Evolutionary conservation across 495 filamentous ascomycete species (phyloP), one percentile per base, ranked within the genome.

Genomic region (Penicillium verhagenii): DNA sequence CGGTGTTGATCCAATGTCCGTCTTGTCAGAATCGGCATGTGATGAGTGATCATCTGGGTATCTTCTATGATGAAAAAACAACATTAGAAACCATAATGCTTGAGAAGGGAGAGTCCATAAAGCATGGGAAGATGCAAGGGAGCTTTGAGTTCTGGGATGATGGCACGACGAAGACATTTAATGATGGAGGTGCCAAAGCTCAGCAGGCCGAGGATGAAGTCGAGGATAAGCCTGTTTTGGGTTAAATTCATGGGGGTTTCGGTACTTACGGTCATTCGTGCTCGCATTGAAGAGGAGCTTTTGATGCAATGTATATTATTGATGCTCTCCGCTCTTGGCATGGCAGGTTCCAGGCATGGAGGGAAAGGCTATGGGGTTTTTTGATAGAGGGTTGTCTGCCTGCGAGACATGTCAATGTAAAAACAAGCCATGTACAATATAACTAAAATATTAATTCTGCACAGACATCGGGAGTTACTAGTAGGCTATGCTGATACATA

Each of bases 1-100:
- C 88, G 1, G 88, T 96, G 13, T 74, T 97, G 39, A 91, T 99
- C 43, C 84, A 83, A 28, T 99, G 94, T 64, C 92, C 92, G 1
- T 70, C 71, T 1, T 99, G 94, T 70, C 79, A 85, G 60, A 89
- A 87, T 61, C 79, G 91, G 19, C 94, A 99, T 76, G 74, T 97
- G 50, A 97, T 99, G 61, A 86, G 82, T 64, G 94, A 99, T 73
- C 88, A 99, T 72, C 72, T 97, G 38, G 69, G 71, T 13, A 75
- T 79, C 33, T 79, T 79, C 58, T 71, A 70, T 25, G 76, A 79
- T 25, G 56, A 68, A 40, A 62, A 61, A 44, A 72, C 61, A 18
- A 77, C 66, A 0, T 47, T 72, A 6, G 69, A 74, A 54, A 71
- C 72, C 59, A 60, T 77, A 2, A 19, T 78, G 55, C 52, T 58